Percentiles rank a stretch among this genome's conserved stretches.
phyloP scores from a whole-genome alignment of 2,329 filamentous ascomycete genomes.

The Diplodia seriata region DNA sequence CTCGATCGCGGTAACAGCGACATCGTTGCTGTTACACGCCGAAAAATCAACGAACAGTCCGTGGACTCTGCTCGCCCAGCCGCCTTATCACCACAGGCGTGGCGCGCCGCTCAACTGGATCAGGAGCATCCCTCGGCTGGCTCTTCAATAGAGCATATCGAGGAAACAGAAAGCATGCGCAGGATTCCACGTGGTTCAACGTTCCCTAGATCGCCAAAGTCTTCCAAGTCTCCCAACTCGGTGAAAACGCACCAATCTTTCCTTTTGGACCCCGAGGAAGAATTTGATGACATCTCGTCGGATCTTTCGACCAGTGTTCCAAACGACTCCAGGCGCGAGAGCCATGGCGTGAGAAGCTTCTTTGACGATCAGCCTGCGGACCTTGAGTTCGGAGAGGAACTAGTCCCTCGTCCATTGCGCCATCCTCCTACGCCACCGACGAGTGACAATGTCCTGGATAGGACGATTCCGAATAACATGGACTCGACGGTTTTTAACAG shows the following conservation, averaged over 20 bases:
- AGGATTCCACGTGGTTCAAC: slow-evolving; percentile 55
- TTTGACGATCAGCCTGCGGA: slow-evolving; percentile 55
- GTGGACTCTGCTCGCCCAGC: slow-evolving; percentile 37
- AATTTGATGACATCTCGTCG: slow-evolving; percentile 61
- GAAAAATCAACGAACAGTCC: slow-evolving; percentile 12
- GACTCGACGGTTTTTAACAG: slow-evolving; percentile 44
- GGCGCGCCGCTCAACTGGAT: slow-evolving; percentile 34
- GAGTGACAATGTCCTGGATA: slow-evolving; percentile 39
- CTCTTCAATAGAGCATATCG: slow-evolving; percentile 59
- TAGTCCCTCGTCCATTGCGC: slow-evolving; percentile 45
- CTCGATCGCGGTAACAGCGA: slow-evolving; percentile 68
- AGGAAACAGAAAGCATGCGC: slow-evolving; percentile 60
- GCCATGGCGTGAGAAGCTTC: slow-evolving; percentile 55
- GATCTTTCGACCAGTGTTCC: slow-evolving; percentile 59
- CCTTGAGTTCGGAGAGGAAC: slow-evolving; percentile 43
- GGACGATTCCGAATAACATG: slow-evolving; percentile 38
- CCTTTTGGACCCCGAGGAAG: slow-evolving; percentile 61
- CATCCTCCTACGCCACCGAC: slow-evolving; percentile 54
- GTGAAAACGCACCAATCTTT: slow-evolving; percentile 52
- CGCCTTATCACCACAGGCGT: slow-evolving; percentile 38
- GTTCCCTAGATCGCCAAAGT: slow-evolving; percentile 44
- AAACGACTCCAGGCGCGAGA: slow-evolving; percentile 43
- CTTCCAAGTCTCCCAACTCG: slow-evolving; percentile 36
- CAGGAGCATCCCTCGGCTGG: slow-evolving; percentile 48
- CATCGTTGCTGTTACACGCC: slow-evolving; percentile 32